Conservation (phyloP, 176 grass and related monocot genomes). For the Thalia dealbata region DNA sequence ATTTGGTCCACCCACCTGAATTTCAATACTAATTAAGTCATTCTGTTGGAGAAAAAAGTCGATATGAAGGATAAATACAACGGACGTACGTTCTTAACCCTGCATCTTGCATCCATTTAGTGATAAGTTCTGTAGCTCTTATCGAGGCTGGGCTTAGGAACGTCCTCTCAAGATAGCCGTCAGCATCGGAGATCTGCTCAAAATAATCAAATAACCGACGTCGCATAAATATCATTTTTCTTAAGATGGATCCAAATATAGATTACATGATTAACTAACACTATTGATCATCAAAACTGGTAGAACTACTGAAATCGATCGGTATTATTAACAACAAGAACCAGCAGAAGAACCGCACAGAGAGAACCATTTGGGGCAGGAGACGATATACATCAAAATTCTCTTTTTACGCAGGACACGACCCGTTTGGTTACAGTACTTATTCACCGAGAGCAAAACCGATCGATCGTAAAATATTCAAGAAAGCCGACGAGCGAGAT, state of each 20-base stretch:
- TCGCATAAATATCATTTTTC: not conserved
- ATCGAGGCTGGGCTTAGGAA: constrained; percentile 78
- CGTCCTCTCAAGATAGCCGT: constrained; percentile 90
- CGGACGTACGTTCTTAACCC: constrained; percentile 55
- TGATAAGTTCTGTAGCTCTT: constrained; percentile 54
- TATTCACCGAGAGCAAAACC: not conserved
- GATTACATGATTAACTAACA: not conserved
- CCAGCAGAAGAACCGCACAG: not conserved
- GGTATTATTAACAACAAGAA: not conserved
- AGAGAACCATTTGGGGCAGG: not conserved
- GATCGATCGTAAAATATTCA: not conserved
- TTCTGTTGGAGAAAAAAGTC: not conserved
- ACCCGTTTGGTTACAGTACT: not conserved
- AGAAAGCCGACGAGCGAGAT: not conserved
- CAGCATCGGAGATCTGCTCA: constrained; percentile 68
- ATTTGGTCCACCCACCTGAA: constrained; percentile 89
- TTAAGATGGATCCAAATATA: not conserved
- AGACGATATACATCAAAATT: not conserved
- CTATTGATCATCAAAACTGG: not conserved
- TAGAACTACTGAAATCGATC: not conserved
- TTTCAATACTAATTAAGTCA: constrained; percentile 1
- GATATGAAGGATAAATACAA: not conserved
- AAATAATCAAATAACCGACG: not conserved
- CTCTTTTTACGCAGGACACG: no score
- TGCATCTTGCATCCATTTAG: constrained; percentile 91